phyloP scores from a whole-genome alignment of 129 eudicot genomes.

The Silybum marianum region DNA sequence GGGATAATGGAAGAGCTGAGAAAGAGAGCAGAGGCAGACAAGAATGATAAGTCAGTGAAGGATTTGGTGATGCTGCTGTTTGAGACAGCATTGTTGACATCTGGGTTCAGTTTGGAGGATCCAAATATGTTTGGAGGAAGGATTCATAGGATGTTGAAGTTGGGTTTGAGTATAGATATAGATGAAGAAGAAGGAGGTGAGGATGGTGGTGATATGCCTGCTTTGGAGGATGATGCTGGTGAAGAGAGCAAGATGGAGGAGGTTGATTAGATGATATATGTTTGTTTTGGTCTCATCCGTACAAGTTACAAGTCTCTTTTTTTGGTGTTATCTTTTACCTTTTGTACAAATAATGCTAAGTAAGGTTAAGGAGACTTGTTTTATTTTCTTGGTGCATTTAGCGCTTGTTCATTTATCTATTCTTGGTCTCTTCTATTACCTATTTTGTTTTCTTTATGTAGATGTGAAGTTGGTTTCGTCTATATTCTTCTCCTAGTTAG shows the following conservation, averaged over 20 bases:
- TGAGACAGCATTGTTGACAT: slow-evolving; percentile 70
- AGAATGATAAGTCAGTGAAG: slow-evolving; percentile 63
- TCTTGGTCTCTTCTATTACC: no score
- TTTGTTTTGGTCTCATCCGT: no score
- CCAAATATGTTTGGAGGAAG: slow-evolving; percentile 60
- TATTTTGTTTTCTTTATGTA: no score
- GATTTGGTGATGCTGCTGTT: slow-evolving; percentile 58
- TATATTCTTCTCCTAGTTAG: no score
- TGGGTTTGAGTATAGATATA: slow-evolving; percentile 73
- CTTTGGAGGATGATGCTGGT: slow-evolving; percentile 48
- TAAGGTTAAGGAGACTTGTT: no score
- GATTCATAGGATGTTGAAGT: slow-evolving; percentile 68
- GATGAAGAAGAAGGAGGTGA: slow-evolving; percentile 33
- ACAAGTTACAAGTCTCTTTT: no score
- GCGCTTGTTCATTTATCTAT: no score
- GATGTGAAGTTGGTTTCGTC: no score
- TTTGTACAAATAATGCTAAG: no score
- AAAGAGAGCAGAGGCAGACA: slow-evolving; percentile 30
- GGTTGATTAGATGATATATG: no score
- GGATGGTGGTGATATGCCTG: slow-evolving; percentile 43
- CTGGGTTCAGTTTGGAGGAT: slow-evolving; percentile 32
- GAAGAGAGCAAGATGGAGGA: slow-evolving; percentile 21
- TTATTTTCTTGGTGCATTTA: no score
- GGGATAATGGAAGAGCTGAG: slow-evolving; percentile 30
- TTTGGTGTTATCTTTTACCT: no score